phyloP scores from a whole-genome alignment of 176 grass and related monocot species.

The Carex pumila region DNA sequence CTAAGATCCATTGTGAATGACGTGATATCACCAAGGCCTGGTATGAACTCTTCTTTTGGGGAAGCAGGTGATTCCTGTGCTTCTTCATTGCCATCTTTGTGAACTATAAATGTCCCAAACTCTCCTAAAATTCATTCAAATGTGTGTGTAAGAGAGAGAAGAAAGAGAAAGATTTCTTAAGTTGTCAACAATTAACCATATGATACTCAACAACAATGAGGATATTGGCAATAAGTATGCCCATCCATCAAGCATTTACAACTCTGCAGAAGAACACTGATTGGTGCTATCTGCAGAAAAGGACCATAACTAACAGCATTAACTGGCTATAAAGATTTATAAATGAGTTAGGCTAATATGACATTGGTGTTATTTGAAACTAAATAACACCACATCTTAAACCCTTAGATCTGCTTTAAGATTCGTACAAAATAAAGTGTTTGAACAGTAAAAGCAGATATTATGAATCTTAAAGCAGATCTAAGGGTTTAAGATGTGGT shows the following conservation, averaged over 20 bases:
- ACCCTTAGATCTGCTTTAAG: too few relatives aligned
- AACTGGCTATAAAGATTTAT: background rate
- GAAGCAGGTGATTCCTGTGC: slow-evolving; percentile 49
- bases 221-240: background rate
- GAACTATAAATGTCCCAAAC: slow-evolving; percentile 77
- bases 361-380: too few relatives aligned
- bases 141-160: background rate
- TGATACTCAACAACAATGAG: background rate
- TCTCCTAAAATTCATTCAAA: slow-evolving; percentile 38
- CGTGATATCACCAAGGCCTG: slow-evolving; percentile 84
- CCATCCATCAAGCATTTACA: background rate
- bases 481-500: too few relatives aligned
- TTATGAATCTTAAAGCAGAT: too few relatives aligned
- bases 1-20: slow-evolving; percentile 89
- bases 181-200: background rate
- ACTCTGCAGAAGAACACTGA: background rate
- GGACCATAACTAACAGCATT: background rate
- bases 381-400: too few relatives aligned
- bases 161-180: background rate
- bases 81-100: slow-evolving; percentile 66
- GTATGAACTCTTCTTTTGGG: slow-evolving; percentile 72
- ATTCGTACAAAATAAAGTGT: too few relatives aligned
- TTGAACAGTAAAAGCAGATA: too few relatives aligned
- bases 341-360: too few relatives aligned
- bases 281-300: background rate